Conservation (phyloP, 352 stramenopile genomes). For the Pythium dissimile region DNA sequence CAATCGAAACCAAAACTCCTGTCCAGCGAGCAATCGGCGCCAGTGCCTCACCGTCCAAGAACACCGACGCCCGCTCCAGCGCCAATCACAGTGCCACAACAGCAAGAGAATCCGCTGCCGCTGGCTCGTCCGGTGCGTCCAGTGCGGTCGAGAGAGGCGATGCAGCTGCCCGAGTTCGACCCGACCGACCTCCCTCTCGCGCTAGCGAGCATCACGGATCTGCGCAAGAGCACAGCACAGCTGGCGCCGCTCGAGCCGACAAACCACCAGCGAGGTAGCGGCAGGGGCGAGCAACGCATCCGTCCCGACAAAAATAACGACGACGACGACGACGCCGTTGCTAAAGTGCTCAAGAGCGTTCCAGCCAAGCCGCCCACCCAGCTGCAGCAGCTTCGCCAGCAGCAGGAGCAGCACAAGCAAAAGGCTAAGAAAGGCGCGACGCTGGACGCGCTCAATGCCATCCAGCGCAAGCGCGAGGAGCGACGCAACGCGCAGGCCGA, state of each 20-base stretch:
- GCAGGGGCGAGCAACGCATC: not conserved
- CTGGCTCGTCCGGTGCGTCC: not conserved
- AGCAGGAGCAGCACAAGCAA: constrained; percentile 6
- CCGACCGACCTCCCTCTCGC: not conserved
- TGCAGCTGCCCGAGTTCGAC: constrained; percentile 3
- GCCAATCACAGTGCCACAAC: not conserved
- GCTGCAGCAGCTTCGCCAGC: constrained; percentile 24
- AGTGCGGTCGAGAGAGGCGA: constrained; percentile 6
- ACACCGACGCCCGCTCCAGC: constrained; percentile 1
- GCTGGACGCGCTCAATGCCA: constrained; percentile 53
- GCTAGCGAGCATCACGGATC: constrained; percentile 9
- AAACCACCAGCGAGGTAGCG: not conserved
- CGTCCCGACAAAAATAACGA: not conserved
- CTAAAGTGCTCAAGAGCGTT: constrained; percentile 6
- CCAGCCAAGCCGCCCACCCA: constrained; percentile 17
- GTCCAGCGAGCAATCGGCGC: not conserved
- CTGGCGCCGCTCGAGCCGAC: constrained; percentile 6
- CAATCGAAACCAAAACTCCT: not conserved
- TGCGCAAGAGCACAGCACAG: constrained; percentile 13
- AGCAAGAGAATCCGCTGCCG: not conserved
- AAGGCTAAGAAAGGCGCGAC: constrained; percentile 40
- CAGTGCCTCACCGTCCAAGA: not conserved
- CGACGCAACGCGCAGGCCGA: constrained; percentile 50
- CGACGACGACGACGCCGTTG: constrained; percentile 5
- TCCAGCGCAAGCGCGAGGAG: constrained; percentile 66